phyloP scores from a whole-genome alignment of 148 eudicot genomes.

The Silene conica region DNA sequence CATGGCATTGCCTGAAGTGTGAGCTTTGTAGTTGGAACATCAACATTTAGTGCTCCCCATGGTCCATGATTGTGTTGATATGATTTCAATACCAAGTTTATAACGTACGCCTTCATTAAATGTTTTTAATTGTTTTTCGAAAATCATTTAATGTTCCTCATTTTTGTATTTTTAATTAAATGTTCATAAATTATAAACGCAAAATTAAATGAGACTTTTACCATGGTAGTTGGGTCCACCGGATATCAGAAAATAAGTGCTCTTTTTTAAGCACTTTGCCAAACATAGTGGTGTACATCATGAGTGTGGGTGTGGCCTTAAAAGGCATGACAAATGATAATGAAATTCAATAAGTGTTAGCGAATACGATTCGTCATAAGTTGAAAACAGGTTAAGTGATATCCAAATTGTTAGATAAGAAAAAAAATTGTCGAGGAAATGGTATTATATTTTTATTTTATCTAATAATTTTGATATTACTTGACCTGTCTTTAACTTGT shows the following conservation, averaged over 20 bases:
- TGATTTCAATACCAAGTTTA: constrained; percentile 17
- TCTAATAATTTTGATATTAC: no score
- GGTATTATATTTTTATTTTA: no score
- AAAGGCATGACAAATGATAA: constrained; percentile 16
- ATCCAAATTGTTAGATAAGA: no score
- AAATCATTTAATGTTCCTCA: not conserved
- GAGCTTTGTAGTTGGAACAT: constrained; percentile 14
- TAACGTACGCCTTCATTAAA: constrained; percentile 2
- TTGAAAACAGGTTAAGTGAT: no score
- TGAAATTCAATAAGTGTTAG: no score
- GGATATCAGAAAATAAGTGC: constrained; percentile 19
- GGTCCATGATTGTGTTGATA: constrained; percentile 11
- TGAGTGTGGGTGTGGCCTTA: constrained; percentile 28
- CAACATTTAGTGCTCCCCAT: constrained; percentile 20
- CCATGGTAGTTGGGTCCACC: constrained; percentile 19
- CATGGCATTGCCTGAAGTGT: constrained; percentile 11
- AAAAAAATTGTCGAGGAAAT: no score
- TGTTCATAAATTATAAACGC: not conserved
- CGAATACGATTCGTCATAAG: no score
- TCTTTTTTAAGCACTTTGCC: constrained; percentile 23
- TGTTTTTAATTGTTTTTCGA: not conserved
- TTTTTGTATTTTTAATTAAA: not conserved
- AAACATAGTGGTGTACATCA: constrained; percentile 34
- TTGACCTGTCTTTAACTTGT: no score
- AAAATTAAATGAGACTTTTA: not conserved